A percentile compares a stretch with the other conserved stretches of the same genome.
Conservation (phyloP, 805 yeast species). For the Cyberlindnera xishuangbannaensis region DNA sequence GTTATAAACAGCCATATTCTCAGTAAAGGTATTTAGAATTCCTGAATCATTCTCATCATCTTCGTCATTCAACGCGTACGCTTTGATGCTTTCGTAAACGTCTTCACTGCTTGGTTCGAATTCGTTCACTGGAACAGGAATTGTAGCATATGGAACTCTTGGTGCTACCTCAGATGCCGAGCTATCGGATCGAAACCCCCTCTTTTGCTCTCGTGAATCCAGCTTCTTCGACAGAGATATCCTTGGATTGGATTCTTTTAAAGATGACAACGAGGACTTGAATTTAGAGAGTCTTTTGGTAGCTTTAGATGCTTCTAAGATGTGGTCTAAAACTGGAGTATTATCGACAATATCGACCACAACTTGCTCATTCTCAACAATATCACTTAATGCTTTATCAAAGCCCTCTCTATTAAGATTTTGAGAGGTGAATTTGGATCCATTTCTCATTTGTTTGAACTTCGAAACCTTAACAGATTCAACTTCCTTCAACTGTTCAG, state of each 20-base stretch:
- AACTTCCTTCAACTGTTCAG: constrained; percentile 37
- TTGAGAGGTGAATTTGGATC: neutral
- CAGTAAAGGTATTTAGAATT: constrained; percentile 16
- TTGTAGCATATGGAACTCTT: neutral
- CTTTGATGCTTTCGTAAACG: constrained; percentile 13
- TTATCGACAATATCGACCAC: constrained; percentile 7
- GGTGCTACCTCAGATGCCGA: constrained; percentile 1
- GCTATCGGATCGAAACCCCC: too few relatives aligned
- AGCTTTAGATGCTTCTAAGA: neutral
- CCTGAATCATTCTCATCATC: constrained; percentile 22
- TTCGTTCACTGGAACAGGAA: constrained; percentile 5
- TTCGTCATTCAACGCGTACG: constrained; percentile 17
- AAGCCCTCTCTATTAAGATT: too few relatives aligned
- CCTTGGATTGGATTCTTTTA: neutral
- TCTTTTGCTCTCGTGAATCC: too few relatives aligned
- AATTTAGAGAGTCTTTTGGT: constrained; percentile 23
- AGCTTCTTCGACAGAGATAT: constrained; percentile 7
- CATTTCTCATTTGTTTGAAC: constrained; percentile 15
- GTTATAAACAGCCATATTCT: constrained; percentile 18
- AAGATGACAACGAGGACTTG: constrained; percentile 7
- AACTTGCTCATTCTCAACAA: constrained; percentile 6
- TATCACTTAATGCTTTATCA: constrained; percentile 1
- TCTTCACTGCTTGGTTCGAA: constrained; percentile 6
- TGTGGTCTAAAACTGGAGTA: neutral
- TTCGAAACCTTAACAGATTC: constrained; percentile 17